Conservation (phyloP, 805 yeast genomes). For the Schwanniomyces occidentalis region DNA sequence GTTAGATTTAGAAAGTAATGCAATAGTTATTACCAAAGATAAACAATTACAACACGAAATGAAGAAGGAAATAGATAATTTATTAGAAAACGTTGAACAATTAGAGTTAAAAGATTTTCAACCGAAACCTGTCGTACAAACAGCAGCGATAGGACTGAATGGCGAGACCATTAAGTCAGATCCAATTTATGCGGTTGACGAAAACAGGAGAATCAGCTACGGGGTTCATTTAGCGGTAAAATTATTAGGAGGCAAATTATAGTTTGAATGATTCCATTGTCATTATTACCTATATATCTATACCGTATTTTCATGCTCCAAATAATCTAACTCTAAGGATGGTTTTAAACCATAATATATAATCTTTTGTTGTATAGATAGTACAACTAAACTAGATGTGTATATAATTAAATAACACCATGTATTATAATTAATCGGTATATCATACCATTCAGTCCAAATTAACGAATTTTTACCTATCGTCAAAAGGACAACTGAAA, state of each 20-base stretch:
- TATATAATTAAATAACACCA: constrained; percentile 11
- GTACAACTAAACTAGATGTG: constrained; percentile 4
- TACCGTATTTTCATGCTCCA: not conserved
- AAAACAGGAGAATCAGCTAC: constrained; percentile 59
- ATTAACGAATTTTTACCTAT: constrained; percentile 9
- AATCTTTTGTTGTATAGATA: constrained; percentile 7
- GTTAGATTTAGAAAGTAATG: constrained; percentile 86
- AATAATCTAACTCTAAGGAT: constrained; percentile 4
- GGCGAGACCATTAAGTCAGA: constrained; percentile 2
- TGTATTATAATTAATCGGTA: constrained; percentile 21
- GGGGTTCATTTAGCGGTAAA: constrained; percentile 71
- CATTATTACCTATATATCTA: constrained; percentile 1
- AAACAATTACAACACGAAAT: constrained; percentile 54
- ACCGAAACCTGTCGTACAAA: constrained; percentile 23
- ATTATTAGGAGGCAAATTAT: constrained; percentile 56
- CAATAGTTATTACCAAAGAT: constrained; percentile 73
- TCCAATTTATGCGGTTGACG: constrained; percentile 38
- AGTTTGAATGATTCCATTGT: too few relatives aligned
- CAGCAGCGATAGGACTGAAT: constrained; percentile 2
- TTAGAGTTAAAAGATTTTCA: constrained; percentile 62
- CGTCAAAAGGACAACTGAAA: constrained; percentile 8
- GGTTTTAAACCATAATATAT: constrained; percentile 7
- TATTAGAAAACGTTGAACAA: constrained; percentile 51
- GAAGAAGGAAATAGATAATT: constrained; percentile 62
- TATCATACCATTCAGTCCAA: constrained; percentile 14